Evolutionary conservation across 345 rosid species (phyloP).

Genomic region (Passiflora organensis): DNA sequence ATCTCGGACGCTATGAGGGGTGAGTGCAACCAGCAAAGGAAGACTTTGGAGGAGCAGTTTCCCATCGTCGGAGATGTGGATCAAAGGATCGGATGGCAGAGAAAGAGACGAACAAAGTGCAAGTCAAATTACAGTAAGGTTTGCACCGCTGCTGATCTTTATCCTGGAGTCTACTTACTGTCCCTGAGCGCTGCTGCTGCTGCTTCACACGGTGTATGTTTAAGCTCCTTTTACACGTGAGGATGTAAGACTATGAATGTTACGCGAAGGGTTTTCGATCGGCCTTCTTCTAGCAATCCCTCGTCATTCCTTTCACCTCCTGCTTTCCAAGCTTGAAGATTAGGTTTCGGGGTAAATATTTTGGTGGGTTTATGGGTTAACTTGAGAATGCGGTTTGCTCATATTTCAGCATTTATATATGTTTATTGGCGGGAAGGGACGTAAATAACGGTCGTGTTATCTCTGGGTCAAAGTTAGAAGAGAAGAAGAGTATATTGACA

Average conservation of each 20-base stretch:
- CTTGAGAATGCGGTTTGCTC: too few species aligned
- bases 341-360: not conserved
- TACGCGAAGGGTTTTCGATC: not conserved
- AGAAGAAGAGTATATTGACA: not conserved
- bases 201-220: not conserved
- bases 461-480: too few species aligned
- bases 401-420: too few species aligned
- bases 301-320: not conserved
- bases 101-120: not conserved
- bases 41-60: slow-evolving; percentile 81
- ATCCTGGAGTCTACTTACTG: not conserved
- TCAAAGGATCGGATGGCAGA: not conserved
- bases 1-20: slow-evolving; percentile 53
- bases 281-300: not conserved
- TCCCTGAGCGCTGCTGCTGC: too few species aligned
- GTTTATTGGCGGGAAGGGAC: slow-evolving; percentile 1
- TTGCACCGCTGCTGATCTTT: not conserved
- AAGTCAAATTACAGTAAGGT: slow-evolving; percentile 3
- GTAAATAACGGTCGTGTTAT: slow-evolving; percentile 14
- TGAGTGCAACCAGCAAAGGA: slow-evolving; percentile 78
- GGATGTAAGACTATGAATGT: not conserved
- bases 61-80: slow-evolving; percentile 45
- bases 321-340: not conserved
- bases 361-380: too few species aligned
- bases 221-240: not conserved